Conservation (phyloP, 2,329 filamentous ascomycete species). For the Mollisiaceae sp. region DNA sequence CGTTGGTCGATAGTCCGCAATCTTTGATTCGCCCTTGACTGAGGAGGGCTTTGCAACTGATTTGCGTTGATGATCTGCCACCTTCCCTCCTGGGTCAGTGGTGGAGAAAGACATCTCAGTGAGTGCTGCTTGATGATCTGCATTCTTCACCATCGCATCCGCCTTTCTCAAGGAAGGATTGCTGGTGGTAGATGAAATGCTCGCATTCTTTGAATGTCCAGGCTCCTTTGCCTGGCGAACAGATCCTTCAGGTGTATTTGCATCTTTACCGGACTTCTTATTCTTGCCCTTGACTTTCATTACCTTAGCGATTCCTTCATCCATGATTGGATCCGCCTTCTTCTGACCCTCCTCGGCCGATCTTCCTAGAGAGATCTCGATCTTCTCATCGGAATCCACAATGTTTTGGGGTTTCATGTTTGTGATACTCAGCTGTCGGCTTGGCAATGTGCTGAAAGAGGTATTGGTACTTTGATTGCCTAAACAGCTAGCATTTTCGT, state of each 20-base stretch:
- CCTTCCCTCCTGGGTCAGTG: neutral
- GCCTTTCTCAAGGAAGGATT: conserved; percentile 24
- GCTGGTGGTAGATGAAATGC: conserved; percentile 7
- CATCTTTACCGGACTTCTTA: neutral
- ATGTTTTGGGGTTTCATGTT: neutral
- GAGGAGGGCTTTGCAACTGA: neutral
- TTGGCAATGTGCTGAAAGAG: conserved; percentile 23
- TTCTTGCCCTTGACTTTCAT: neutral
- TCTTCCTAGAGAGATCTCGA: neutral
- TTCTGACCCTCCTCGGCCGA: neutral
- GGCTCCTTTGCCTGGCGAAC: neutral
- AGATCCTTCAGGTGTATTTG: neutral
- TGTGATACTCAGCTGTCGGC: conserved; percentile 24
- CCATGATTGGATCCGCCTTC: neutral
- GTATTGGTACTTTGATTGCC: conserved; percentile 14
- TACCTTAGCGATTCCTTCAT: neutral
- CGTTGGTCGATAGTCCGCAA: neutral
- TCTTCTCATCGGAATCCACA: neutral
- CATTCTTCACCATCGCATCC: conserved; percentile 19
- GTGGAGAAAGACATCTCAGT: neutral
- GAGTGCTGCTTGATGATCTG: neutral
- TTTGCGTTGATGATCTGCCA: neutral
- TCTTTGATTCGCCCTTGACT: neutral
- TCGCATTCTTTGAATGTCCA: conserved; percentile 18
- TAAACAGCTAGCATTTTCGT: neutral